phyloP scores from a whole-genome alignment of 768 basidiomycete genomes.

The Boletus sp. region DNA sequence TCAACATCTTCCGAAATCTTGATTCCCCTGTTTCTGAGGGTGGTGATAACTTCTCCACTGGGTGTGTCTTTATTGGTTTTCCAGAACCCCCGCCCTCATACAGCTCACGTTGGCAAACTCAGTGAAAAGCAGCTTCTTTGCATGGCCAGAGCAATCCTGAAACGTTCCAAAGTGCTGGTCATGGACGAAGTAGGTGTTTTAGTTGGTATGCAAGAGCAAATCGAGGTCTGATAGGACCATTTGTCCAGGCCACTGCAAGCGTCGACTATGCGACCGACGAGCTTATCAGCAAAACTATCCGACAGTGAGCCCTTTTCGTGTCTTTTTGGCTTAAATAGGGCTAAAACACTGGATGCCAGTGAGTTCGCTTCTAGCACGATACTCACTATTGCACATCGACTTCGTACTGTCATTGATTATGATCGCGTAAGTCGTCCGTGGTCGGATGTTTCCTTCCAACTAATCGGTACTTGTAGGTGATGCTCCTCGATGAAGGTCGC shows the following conservation, averaged over 20 bases:
- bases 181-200: conserved; percentile 71
- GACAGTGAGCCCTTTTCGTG: conserved; percentile 52
- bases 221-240: conserved; percentile 1
- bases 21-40: conserved; percentile 77
- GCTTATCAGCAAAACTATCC: conserved; percentile 75
- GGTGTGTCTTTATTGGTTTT: conserved; percentile 40
- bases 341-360: conserved; percentile 31
- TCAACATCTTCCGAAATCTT: conserved; percentile 72
- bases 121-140: conserved; percentile 85
- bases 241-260: conserved; percentile 59
- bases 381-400: conserved; percentile 77
- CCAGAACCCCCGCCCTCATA: background rate
- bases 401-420: conserved; percentile 80
- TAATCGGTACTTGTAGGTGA: conserved; percentile 44
- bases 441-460: conserved; percentile 1
- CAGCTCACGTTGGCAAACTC: conserved; percentile 1
- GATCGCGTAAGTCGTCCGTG: conserved; percentile 53
- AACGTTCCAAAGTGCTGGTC: conserved; percentile 70
- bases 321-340: background rate
- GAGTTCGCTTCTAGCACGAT: conserved; percentile 81
- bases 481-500: conserved; percentile 74
- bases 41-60: conserved; percentile 87
- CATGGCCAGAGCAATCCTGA: conserved; percentile 84
- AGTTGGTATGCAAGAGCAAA: background rate
- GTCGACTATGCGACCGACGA: conserved; percentile 90